These are phyloP conservation scores for Styphnolobium japonicum DNA, from an alignment of 306 rosid species.

Conservation along the genomic window DNA sequence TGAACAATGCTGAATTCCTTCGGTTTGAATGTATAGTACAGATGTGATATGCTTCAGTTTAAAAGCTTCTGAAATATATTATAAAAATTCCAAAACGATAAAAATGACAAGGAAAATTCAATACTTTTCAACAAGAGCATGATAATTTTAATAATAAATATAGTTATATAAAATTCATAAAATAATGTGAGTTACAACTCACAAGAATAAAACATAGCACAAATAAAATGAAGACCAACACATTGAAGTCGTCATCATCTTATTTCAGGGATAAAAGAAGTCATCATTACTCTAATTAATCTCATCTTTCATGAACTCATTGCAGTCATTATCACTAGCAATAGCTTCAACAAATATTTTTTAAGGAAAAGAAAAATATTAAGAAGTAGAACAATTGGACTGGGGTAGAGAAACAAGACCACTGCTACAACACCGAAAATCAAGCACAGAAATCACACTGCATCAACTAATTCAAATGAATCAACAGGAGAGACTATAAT, in stretches of 20 bases:
- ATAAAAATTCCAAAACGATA: neutral
- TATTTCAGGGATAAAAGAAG: neutral
- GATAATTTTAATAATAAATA: neutral
- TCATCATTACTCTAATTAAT: neutral
- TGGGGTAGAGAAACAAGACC: neutral
- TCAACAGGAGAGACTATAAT: neutral
- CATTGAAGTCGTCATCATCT: neutral
- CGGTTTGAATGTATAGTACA: neutral
- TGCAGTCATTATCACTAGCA: neutral
- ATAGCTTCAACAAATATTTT: slow-evolving; percentile 5
- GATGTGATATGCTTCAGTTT: neutral
- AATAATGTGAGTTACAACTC: neutral
- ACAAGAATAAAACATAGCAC: neutral
- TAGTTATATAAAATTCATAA: neutral
- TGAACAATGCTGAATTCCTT: neutral
- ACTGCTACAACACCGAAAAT: neutral
- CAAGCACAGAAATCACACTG: neutral
- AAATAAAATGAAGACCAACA: neutral
- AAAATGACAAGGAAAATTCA: neutral
- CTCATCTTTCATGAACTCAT: neutral
- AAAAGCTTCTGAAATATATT: neutral
- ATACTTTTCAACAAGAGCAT: neutral
- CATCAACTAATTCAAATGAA: neutral
- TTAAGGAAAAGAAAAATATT: neutral
- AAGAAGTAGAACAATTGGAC: neutral